These are phyloP conservation scores for Fusarium longipes DNA, from an alignment of 2,329 filamentous ascomycete genomes.

Conservation along the genomic window DNA sequence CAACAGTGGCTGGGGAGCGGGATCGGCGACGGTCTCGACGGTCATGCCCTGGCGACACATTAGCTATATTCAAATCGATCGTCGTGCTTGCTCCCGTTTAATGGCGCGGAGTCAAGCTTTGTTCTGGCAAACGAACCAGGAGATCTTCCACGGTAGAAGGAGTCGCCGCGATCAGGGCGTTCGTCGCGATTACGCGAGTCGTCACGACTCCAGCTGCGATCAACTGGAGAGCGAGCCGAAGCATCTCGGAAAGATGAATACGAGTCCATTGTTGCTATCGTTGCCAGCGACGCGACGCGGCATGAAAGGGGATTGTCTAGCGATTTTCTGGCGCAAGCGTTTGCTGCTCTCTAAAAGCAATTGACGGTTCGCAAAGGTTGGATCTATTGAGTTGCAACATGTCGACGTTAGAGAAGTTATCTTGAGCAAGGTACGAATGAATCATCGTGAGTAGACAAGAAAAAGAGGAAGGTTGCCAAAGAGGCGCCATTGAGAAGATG, in stretches of 20 bases:
- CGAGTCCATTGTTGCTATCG: slow-evolving; percentile 61
- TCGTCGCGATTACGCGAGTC: slow-evolving; percentile 65
- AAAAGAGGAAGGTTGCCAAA: slow-evolving; percentile 45
- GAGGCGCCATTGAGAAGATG: slow-evolving; percentile 44
- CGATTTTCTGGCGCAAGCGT: slow-evolving; percentile 15
- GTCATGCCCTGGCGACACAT: slow-evolving; percentile 60
- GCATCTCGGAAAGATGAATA: slow-evolving; percentile 65
- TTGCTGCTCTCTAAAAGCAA: slow-evolving; percentile 26
- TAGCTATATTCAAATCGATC: slow-evolving; percentile 1
- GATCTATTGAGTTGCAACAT: slow-evolving; percentile 63
- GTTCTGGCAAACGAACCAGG: slow-evolving; percentile 67
- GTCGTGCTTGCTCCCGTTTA: background rate
- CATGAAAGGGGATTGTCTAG: slow-evolving; percentile 21
- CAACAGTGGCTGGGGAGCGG: slow-evolving; percentile 76
- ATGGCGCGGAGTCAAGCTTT: background rate
- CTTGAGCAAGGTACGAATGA: slow-evolving; percentile 50
- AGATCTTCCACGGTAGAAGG: slow-evolving; percentile 74
- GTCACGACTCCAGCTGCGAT: slow-evolving; percentile 66
- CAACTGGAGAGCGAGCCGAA: slow-evolving; percentile 63
- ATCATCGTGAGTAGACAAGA: slow-evolving; percentile 41
- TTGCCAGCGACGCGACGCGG: slow-evolving; percentile 30
- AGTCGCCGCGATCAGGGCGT: slow-evolving; percentile 60
- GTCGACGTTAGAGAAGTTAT: slow-evolving; percentile 68
- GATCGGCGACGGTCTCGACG: slow-evolving; percentile 72
- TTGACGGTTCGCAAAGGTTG: slow-evolving; percentile 45